Percentiles rank a stretch among this genome's conserved stretches.
Evolutionary conservation across 1,284 basidiomycete species (phyloP).

Genomic region (Cystobasidium pallidum): DNA sequence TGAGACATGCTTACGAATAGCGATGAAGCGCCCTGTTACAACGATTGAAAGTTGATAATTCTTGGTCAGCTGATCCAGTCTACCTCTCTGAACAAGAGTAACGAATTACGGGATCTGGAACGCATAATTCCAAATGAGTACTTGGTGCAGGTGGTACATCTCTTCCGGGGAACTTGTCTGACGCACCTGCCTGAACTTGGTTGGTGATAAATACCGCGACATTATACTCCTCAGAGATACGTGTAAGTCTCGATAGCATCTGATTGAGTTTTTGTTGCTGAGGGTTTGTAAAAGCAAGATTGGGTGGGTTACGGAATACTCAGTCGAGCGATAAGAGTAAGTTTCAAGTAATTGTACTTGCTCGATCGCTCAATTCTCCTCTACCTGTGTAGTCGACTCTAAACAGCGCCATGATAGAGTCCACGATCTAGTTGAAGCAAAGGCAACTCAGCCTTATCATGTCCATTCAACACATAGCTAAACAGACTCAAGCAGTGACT

Average conservation of each 20-base stretch:
- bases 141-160: too few species aligned
- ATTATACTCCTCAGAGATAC: constrained; percentile 60
- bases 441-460: too few species aligned
- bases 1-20: constrained; percentile 79
- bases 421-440: constrained; percentile 75
- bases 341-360: too few species aligned
- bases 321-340: neutral
- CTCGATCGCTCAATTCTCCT: constrained; percentile 84
- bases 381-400: constrained; percentile 87
- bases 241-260: constrained; percentile 83
- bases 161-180: neutral
- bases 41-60: constrained; percentile 44
- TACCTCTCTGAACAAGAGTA: neutral
- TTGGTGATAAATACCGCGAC: constrained; percentile 85
- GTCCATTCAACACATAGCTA: constrained; percentile 54
- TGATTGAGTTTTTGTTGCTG: constrained; percentile 61
- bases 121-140: neutral
- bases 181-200: constrained; percentile 71
- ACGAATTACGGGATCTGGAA: neutral
- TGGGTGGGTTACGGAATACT: neutral
- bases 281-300: neutral
- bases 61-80: neutral
- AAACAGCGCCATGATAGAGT: constrained; percentile 94
- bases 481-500: constrained; percentile 52
- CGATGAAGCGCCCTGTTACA: constrained; percentile 79